Evolutionary conservation across 2,329 filamentous ascomycete genomes (phyloP).

Genomic region (Ilyonectria mors-panacis): DNA sequence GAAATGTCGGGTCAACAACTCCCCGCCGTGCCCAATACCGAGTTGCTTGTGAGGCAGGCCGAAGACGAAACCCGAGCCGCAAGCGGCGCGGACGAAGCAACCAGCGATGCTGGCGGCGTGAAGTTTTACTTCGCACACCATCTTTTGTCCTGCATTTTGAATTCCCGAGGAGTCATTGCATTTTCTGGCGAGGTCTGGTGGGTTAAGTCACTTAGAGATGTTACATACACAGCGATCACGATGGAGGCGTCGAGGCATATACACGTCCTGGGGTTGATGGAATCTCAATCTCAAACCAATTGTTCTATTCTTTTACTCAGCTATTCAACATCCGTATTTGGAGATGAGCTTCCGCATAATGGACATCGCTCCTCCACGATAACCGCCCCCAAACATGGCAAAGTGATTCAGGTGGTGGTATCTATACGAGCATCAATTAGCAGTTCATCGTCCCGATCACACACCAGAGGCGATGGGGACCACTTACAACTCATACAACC

Average conservation of each 20-base stretch:
- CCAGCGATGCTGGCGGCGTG: constrained; percentile 58
- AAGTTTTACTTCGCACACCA: not conserved
- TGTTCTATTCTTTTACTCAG: constrained; percentile 17
- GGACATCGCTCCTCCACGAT: constrained; percentile 80
- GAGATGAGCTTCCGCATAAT: constrained; percentile 83
- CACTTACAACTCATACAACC: constrained; percentile 85
- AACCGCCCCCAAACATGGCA: constrained; percentile 86
- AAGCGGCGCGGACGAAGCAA: constrained; percentile 48
- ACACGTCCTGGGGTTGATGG: constrained; percentile 30
- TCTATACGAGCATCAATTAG: constrained; percentile 56
- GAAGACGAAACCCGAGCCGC: constrained; percentile 39
- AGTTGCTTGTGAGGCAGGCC: constrained; percentile 18
- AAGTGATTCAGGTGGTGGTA: constrained; percentile 94
- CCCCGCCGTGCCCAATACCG: constrained; percentile 40
- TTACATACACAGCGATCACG: constrained; percentile 43
- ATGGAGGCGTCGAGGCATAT: constrained; percentile 45
- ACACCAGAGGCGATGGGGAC: not conserved
- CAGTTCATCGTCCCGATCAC: not conserved
- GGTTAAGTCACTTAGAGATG: constrained; percentile 41
- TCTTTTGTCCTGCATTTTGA: constrained; percentile 8
- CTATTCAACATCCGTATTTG: constrained; percentile 73
- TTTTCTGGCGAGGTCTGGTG: constrained; percentile 35
- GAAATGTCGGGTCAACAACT: constrained; percentile 52
- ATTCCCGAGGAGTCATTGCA: constrained; percentile 27
- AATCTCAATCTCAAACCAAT: constrained; percentile 20